Evolutionary conservation across 371 early-diverging fungal species (phyloP).

Genomic region (Nematocida parisii): DNA sequence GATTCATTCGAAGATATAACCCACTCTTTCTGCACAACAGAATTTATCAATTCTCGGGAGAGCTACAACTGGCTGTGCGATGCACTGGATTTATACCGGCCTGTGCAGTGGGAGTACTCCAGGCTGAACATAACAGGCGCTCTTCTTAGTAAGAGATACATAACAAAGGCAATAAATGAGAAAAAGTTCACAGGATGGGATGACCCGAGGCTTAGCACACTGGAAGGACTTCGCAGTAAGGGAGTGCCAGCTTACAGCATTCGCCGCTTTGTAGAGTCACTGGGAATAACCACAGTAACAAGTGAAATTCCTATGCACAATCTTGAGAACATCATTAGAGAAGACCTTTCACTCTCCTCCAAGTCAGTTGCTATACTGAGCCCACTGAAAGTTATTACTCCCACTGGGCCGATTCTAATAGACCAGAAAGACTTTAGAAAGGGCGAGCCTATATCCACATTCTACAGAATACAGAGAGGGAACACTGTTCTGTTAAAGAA

Average conservation of each 20-base stretch:
- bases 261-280: conserved; percentile 88
- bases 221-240: conserved; percentile 88
- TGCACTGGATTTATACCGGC: conserved; percentile 93
- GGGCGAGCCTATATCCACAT: background rate
- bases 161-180: conserved; percentile 80
- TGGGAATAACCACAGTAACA: conserved; percentile 82
- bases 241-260: conserved; percentile 97
- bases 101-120: conserved; percentile 99
- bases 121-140: conserved; percentile 89
- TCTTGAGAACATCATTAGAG: conserved; percentile 87
- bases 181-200: conserved; percentile 83
- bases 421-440: conserved; percentile 38
- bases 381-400: background rate
- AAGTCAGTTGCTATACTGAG: conserved; percentile 28
- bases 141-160: conserved; percentile 92
- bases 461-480: conserved; percentile 35
- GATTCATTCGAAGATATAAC: conserved; percentile 99
- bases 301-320: conserved; percentile 82
- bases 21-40: conserved; percentile 95
- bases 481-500: conserved; percentile 41
- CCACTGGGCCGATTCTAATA: conserved; percentile 21
- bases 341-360: conserved; percentile 63
- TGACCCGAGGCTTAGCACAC: conserved; percentile 93
- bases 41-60: conserved; percentile 86
- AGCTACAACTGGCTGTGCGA: conserved; percentile 98